Percentiles rank a stretch among this genome's conserved stretches.
Evolutionary conservation across 202 grass and related monocot species (phyloP).

Genomic region (Setaria italica): DNA sequence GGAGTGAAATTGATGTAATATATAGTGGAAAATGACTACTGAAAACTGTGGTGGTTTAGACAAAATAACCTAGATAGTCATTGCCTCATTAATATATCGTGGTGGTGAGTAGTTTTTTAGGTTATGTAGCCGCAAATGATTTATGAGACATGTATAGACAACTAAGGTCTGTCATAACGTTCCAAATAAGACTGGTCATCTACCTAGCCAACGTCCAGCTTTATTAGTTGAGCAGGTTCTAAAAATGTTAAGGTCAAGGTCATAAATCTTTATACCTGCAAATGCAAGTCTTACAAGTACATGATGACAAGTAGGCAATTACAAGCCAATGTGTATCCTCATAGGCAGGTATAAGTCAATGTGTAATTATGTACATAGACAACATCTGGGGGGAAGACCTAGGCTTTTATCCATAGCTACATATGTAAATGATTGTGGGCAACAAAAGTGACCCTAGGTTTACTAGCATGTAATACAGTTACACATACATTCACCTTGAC

Average conservation of each 20-base stretch:
- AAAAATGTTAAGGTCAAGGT: background rate
- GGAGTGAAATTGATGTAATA: constrained; percentile 8
- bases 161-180: constrained; percentile 1
- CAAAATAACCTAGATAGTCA: background rate
- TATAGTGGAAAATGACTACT: background rate
- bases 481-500: background rate
- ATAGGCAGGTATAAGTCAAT: background rate
- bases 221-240: background rate
- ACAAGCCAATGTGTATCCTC: background rate
- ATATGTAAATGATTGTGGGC: background rate
- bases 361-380: background rate
- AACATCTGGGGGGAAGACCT: background rate
- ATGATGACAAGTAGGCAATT: background rate
- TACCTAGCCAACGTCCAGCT: constrained; percentile 21
- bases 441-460: constrained; percentile 10
- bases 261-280: constrained; percentile 10
- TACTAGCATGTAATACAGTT: constrained; percentile 28
- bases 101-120: background rate
- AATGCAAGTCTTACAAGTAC: background rate
- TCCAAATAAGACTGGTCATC: background rate
- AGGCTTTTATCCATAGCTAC: background rate
- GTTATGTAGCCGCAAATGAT: constrained; percentile 20
- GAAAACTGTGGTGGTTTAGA: background rate
- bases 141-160: background rate
- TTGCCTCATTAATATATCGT: background rate